A percentile compares a stretch with the other conserved stretches of the same genome.
These are phyloP conservation scores for Xenoacremonium recifei DNA, from an alignment of 2,329 filamentous ascomycete genomes.

Conservation along the genomic window DNA sequence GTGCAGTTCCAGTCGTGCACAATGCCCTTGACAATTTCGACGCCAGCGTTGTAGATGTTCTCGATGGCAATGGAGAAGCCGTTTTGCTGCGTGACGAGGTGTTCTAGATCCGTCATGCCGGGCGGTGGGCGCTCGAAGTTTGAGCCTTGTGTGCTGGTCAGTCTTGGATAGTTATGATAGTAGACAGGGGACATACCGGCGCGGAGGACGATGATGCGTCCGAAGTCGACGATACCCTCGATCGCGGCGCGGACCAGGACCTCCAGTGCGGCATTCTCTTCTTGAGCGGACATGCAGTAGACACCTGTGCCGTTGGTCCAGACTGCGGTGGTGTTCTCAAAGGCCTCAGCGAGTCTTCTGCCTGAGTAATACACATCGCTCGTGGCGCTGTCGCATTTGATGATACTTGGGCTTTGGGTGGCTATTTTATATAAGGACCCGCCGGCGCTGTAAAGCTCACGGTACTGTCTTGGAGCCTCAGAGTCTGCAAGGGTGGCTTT, in stretches of 20 bases:
- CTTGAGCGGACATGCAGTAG: constrained; percentile 72
- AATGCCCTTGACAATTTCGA: constrained; percentile 64
- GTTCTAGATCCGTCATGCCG: constrained; percentile 53
- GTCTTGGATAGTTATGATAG: not conserved
- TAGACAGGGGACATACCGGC: constrained; percentile 39
- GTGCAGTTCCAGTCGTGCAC: constrained; percentile 57
- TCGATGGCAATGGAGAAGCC: constrained; percentile 61
- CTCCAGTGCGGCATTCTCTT: constrained; percentile 69
- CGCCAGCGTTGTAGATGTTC: constrained; percentile 66
- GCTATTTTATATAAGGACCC: constrained; percentile 41
- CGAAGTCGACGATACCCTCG: constrained; percentile 61
- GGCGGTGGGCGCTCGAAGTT: constrained; percentile 71
- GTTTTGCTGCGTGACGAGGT: constrained; percentile 62
- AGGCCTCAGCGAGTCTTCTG: constrained; percentile 56
- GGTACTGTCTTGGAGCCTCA: constrained; percentile 48
- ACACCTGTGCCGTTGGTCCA: constrained; percentile 66
- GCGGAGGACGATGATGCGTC: constrained; percentile 65
- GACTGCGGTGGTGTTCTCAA: constrained; percentile 61
- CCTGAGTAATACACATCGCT: constrained; percentile 73
- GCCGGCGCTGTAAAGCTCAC: constrained; percentile 48
- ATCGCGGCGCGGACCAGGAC: constrained; percentile 60
- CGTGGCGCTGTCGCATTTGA: constrained; percentile 66
- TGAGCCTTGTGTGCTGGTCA: constrained; percentile 41
- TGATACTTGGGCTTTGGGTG: constrained; percentile 49
- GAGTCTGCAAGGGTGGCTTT: constrained; percentile 54